Evolutionary conservation across 495 filamentous ascomycete species (phyloP), one percentile per base, ranked within the genome.

Genomic region (Rhypophila decipiens): DNA sequence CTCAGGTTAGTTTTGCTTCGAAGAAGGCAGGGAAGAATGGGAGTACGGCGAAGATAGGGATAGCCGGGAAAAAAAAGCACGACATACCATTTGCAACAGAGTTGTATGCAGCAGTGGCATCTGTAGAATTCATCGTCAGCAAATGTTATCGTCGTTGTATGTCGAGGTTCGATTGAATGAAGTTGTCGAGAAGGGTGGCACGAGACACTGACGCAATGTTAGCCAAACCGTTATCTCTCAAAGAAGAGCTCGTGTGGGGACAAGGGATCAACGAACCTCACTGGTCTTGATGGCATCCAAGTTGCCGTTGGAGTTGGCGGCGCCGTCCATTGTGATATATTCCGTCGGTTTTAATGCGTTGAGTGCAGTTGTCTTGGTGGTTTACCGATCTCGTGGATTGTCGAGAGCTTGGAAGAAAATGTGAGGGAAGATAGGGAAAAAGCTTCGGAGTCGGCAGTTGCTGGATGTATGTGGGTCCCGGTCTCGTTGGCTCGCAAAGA

Each of bases 261-360:
- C 46, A 21, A 33, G 23, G 21, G 23, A 35, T 27, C 17, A 10
- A 73, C 69, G 49, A 43, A 74, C 71, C 71, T 66, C 63, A 74
- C 71, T 72, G 60, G 56, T 61, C 59, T 74, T 74, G 41, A 70
- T 47, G 47, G 55, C 43, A 24, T 74, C 52, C 37, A 61, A 43
- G 33, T 60, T 57, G 53, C 53, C 47, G 36, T 50, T 50, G 39
- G 59, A 48, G 33, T 49, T 46, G 44, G 58, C 52, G 51, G 57
- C 54, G 44, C 33, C 46, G 53, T 64, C 63, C 65, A 61, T 69
- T 48, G 52, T 54, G 53, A 57, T 39, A 46, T 35, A 29, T 48
- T 38, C 57, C 13, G 27, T 42, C 46, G 41, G 47, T 34, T 44
- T 44, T 17, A 45, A 27, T 47, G 46, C 39, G 44, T 27, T 15